These are phyloP conservation scores for Metschnikowia colocasiae DNA, from an alignment of 805 yeast species.

Conservation along the genomic window DNA sequence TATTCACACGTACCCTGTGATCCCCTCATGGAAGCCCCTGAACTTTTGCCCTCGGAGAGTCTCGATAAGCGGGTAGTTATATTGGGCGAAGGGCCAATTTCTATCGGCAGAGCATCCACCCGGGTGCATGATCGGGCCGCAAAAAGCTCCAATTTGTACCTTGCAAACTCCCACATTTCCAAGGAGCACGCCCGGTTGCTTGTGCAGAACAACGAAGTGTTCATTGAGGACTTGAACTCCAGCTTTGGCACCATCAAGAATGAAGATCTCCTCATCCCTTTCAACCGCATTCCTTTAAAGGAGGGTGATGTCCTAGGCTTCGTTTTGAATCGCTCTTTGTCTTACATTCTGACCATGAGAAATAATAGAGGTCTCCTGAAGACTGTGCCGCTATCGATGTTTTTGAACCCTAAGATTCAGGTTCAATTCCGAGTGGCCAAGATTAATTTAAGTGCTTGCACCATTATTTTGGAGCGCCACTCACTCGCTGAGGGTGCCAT, in stretches of 20 bases:
- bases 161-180: constrained; percentile 35
- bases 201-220: constrained; percentile 19
- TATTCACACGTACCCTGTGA: background rate
- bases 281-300: constrained; percentile 7
- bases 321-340: constrained; percentile 31
- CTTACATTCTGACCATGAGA: constrained; percentile 6
- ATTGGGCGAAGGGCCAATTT: constrained; percentile 7
- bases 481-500: background rate
- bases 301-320: constrained; percentile 34
- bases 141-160: constrained; percentile 27
- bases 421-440: constrained; percentile 7
- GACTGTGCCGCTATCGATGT: constrained; percentile 8
- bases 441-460: constrained; percentile 1
- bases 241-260: constrained; percentile 40
- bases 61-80: constrained; percentile 5
- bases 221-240: constrained; percentile 29
- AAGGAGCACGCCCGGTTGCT: constrained; percentile 34
- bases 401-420: constrained; percentile 13
- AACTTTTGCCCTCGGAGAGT: background rate
- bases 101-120: constrained; percentile 30
- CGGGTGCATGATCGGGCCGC: constrained; percentile 26
- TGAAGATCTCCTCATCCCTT: constrained; percentile 23
- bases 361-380: constrained; percentile 2
- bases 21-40: background rate
- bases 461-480: constrained; percentile 5